Conservation (phyloP, 2,329 filamentous ascomycete species). For the Pseudocercospora pini-densiflorae region DNA sequence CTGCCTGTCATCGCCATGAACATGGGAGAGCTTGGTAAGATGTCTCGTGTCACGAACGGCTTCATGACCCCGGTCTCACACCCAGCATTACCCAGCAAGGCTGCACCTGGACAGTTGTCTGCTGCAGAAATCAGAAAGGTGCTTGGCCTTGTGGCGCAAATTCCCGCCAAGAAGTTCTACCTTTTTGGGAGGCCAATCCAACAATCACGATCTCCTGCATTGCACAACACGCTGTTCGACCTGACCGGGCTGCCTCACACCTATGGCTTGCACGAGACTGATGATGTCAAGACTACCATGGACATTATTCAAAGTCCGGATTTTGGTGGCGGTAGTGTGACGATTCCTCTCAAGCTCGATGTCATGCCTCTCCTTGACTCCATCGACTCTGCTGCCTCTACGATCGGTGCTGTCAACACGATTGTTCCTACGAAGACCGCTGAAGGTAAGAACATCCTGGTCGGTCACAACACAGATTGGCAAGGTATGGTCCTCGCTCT, state of each 20-base stretch:
- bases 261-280: constrained; percentile 80
- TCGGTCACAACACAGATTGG: constrained; percentile 97
- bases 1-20: constrained; percentile 94
- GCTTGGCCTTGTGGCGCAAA: constrained; percentile 77
- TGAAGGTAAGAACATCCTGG: constrained; percentile 53
- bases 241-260: constrained; percentile 79
- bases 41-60: constrained; percentile 85
- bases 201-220: constrained; percentile 79
- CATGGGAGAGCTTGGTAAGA: constrained; percentile 86
- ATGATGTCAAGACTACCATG: constrained; percentile 63
- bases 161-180: constrained; percentile 76
- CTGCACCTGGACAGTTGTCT: constrained; percentile 90
- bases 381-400: constrained; percentile 75
- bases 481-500: constrained; percentile 85
- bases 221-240: constrained; percentile 86
- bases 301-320: constrained; percentile 69
- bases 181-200: constrained; percentile 86
- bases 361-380: constrained; percentile 81
- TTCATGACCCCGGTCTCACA: constrained; percentile 97
- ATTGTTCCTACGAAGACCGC: constrained; percentile 66
- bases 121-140: constrained; percentile 84
- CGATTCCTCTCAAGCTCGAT: constrained; percentile 91
- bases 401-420: constrained; percentile 94
- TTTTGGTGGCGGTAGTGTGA: constrained; percentile 94
- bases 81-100: constrained; percentile 85